A percentile compares a stretch with the other conserved stretches of the same genome.
Conservation (phyloP, 1,284 basidiomycete species). For the Naganishia sp. region DNA sequence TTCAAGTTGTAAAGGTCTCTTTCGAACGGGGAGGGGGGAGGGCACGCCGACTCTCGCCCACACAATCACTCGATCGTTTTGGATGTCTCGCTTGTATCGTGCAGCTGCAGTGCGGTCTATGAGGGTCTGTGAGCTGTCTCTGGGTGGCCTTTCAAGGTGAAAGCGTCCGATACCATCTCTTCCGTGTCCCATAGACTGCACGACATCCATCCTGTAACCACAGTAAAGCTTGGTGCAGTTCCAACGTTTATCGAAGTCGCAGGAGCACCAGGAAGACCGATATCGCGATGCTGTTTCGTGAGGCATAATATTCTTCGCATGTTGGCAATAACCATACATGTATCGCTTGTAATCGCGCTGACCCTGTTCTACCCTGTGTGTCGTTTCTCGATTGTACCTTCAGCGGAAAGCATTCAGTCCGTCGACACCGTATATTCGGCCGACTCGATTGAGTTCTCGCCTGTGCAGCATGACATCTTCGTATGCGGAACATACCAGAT, state of each 20-base stretch:
- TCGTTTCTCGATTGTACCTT: neutral
- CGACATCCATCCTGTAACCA: neutral
- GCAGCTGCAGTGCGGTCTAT: too few relatives aligned
- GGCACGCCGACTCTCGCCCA: neutral
- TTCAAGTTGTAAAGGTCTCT: neutral
- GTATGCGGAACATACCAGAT: conserved; percentile 88
- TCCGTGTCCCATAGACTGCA: neutral
- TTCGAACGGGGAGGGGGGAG: neutral
- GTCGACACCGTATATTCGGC: conserved; percentile 78
- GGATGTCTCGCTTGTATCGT: too few relatives aligned
- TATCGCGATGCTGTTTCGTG: conserved; percentile 4
- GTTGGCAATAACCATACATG: neutral
- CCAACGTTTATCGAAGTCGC: too few relatives aligned
- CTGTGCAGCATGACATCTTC: conserved; percentile 67
- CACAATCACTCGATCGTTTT: neutral
- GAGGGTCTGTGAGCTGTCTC: too few relatives aligned
- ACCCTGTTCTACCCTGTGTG: neutral
- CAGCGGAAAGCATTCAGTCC: conserved; percentile 35
- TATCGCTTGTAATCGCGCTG: neutral
- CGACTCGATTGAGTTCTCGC: conserved; percentile 88
- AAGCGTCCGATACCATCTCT: neutral
- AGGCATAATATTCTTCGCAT: neutral
- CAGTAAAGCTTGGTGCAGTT: too few relatives aligned
- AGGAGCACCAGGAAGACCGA: neutral
- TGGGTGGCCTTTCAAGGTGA: neutral